These are phyloP conservation scores for Cantharellus anzutake DNA, from an alignment of 768 basidiomycete genomes.

Conservation along the genomic window DNA sequence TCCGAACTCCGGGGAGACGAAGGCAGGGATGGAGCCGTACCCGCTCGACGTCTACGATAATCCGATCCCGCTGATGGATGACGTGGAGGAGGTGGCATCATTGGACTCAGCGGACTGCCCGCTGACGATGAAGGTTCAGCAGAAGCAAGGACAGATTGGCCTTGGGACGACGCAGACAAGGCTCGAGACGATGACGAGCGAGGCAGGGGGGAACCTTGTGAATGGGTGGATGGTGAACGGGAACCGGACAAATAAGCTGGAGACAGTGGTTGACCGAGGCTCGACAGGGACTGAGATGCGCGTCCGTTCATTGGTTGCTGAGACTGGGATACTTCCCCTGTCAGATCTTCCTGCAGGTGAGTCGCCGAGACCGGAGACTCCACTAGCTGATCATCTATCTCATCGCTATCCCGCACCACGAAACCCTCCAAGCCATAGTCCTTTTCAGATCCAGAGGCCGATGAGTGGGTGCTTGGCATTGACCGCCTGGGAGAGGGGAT, in stretches of 20 bases:
- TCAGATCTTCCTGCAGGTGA: not conserved
- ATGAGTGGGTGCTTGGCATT: too few relatives aligned
- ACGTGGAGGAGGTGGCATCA: not conserved
- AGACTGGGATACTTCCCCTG: not conserved
- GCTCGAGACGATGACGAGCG: not conserved
- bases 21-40: not conserved
- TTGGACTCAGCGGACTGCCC: not conserved
- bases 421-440: not conserved
- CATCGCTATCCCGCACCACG: not conserved
- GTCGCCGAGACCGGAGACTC: not conserved
- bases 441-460: too few relatives aligned
- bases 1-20: not conserved
- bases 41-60: not conserved
- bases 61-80: not conserved
- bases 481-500: not conserved
- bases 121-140: not conserved
- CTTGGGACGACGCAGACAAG: not conserved
- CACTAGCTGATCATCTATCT: not conserved
- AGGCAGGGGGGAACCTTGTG: not conserved
- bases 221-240: not conserved
- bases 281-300: conserved; percentile 54
- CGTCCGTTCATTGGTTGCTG: not conserved
- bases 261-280: conserved; percentile 54
- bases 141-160: not conserved
- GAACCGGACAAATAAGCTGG: conserved; percentile 5